Evolutionary conservation across 495 filamentous ascomycete species (phyloP), one percentile per base, ranked within the genome.

Genomic region (Hypoxylon perforatum): DNA sequence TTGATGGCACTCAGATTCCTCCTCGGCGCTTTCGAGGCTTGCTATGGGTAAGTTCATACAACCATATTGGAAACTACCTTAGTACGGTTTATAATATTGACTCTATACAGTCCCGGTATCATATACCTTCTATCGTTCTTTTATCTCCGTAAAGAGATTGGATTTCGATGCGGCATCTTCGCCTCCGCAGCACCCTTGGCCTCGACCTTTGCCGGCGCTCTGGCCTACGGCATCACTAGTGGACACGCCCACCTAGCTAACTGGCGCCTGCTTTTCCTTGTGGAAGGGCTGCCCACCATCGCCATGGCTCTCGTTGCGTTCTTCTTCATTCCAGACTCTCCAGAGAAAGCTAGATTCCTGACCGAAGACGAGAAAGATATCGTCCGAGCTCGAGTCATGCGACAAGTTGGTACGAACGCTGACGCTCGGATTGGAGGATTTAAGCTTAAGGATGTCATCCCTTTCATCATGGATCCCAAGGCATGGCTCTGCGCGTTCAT

Each of bases 111-210:
- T 21, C 89, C 89, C 6, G 85, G 85, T 2, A 81, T 91, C 10
- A 88, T 89, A 3, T 92, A 88, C 59, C 78, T 92, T 4, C 78
- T 93, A 0, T 90, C 87, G 0, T 93, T 92, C 77, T 95, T 95
- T 79, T 95, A 93, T 66, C 84, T 88, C 33, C 82, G 91, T 35
- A 84, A 88, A 35, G 91, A 92, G 70, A 76, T 94, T 9, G 91
- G 91, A 22, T 80, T 94, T 19, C 85, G 91, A 7, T 85, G 84
- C 47, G 91, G 91, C 49, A 73, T 94, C 14, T 92, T 92, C 70
- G 72, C 93, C 7, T 85, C 87, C 4, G 88, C 88, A 10, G 90
- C 90, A 0, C 91, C 91, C 7, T 73, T 93, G 22, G 91, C 91
- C 12, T 93, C 87, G 52, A 88, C 88, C 10, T 95, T 93, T 69